phyloP scores from a whole-genome alignment of 257 asterid species.

The Solanum bulbocastanum region DNA sequence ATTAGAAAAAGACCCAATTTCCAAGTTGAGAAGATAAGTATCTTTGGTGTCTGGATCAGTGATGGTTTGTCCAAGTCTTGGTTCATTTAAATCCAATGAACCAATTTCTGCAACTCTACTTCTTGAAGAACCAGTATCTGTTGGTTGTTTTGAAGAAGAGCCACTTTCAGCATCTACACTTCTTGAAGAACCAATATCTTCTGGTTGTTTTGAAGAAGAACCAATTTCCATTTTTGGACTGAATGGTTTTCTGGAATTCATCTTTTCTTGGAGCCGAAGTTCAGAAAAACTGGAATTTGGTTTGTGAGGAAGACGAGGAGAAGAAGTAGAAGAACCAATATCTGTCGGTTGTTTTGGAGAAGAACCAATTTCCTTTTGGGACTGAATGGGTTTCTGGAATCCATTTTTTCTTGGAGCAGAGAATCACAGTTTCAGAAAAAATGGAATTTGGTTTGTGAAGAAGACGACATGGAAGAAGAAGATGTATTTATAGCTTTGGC shows the following conservation, averaged over 20 bases:
- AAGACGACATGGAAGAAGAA: too few relatives aligned
- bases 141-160: not conserved
- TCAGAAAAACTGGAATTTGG: not conserved
- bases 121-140: not conserved
- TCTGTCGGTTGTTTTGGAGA: not conserved
- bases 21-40: not conserved
- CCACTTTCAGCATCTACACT: not conserved
- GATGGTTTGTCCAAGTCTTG: not conserved
- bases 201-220: not conserved
- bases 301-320: not conserved
- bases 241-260: not conserved
- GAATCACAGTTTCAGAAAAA: not conserved
- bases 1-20: not conserved
- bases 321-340: too few relatives aligned
- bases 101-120: not conserved
- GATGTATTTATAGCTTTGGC: not conserved
- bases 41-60: not conserved
- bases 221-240: not conserved
- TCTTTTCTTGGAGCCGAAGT: not conserved
- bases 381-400: not conserved
- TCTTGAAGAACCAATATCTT: too few relatives aligned
- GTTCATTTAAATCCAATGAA: not conserved
- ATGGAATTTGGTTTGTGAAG: not conserved
- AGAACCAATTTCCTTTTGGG: not conserved
- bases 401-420: not conserved